Evolutionary conservation across 2,329 filamentous ascomycete species (phyloP).

Genomic region (Boeremia exigua): DNA sequence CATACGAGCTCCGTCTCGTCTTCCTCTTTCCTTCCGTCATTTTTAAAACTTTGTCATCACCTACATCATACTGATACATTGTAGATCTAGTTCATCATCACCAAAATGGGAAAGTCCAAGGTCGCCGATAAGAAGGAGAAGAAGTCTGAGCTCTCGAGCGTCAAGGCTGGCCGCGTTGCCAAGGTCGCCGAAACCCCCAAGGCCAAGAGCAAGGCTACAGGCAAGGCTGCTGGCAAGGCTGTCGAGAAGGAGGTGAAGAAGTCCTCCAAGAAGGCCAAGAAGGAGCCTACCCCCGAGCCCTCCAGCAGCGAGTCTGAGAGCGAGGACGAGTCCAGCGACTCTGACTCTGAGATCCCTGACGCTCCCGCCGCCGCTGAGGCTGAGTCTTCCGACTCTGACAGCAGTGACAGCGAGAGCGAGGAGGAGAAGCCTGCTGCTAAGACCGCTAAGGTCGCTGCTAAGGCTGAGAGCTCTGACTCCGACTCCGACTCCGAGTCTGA

Average conservation of each 20-base stretch:
- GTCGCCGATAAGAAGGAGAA: slow-evolving; percentile 62
- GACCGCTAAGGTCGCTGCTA: slow-evolving; percentile 21
- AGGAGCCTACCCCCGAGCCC: slow-evolving; percentile 56
- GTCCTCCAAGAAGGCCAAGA: slow-evolving; percentile 57
- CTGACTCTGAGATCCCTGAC: slow-evolving; percentile 45
- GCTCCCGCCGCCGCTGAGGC: slow-evolving; percentile 42
- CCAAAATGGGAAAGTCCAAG: slow-evolving; percentile 49
- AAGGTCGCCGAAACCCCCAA: slow-evolving; percentile 71
- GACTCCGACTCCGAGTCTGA: slow-evolving; percentile 42
- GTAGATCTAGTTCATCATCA: slow-evolving; percentile 36
- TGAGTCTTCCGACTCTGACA: slow-evolving; percentile 47
- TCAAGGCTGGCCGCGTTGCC: slow-evolving; percentile 71
- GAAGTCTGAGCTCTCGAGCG: slow-evolving; percentile 61
- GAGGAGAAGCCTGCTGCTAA: slow-evolving; percentile 31
- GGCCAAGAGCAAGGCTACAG: slow-evolving; percentile 70
- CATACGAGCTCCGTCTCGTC: slow-evolving; percentile 29
- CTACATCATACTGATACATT: slow-evolving; percentile 39
- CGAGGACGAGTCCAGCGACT: slow-evolving; percentile 36
- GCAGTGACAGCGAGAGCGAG: slow-evolving; percentile 40
- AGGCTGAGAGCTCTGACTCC: slow-evolving; percentile 39
- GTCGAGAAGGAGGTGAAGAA: slow-evolving; percentile 59
- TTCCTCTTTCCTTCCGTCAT: slow-evolving; percentile 26
- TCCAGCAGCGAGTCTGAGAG: slow-evolving; percentile 26
- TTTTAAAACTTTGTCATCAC: slow-evolving; percentile 8
- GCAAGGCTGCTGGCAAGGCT: slow-evolving; percentile 57